Conservation (phyloP, 2,329 filamentous ascomycete species). For the Fusarium agapanthi region DNA sequence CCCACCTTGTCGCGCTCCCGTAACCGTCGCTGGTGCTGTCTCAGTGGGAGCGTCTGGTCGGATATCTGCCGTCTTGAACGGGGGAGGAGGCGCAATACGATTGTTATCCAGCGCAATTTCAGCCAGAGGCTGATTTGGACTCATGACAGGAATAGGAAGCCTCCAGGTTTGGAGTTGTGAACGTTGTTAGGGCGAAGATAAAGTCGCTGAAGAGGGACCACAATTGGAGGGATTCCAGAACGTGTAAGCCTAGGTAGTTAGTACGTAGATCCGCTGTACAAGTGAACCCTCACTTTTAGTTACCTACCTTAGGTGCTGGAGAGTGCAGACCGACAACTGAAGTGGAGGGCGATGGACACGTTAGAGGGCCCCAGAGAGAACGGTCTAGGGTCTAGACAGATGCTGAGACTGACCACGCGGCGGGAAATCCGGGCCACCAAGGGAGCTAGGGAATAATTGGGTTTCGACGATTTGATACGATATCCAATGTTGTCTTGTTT, state of each 20-base stretch:
- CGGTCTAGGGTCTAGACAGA: conserved; percentile 32
- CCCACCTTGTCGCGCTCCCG: conserved; percentile 39
- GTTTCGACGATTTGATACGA: conserved; percentile 19
- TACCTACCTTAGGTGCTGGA: neutral
- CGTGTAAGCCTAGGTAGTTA: conserved; percentile 2
- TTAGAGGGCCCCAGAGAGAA: conserved; percentile 10
- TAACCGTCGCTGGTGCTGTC: conserved; percentile 5
- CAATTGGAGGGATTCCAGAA: conserved; percentile 29
- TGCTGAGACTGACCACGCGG: conserved; percentile 32
- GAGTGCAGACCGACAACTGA: conserved; percentile 16
- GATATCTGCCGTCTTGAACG: conserved; percentile 19
- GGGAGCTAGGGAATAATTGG: conserved; percentile 34
- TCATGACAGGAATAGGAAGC: conserved; percentile 28
- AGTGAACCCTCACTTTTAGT: conserved; percentile 17
- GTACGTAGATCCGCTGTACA: conserved; percentile 4
- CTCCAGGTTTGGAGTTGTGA: conserved; percentile 7
- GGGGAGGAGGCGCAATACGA: conserved; percentile 31
- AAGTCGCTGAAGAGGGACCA: conserved; percentile 10
- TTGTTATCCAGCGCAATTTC: conserved; percentile 33
- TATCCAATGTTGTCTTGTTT: conserved; percentile 25
- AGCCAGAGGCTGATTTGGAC: conserved; percentile 33
- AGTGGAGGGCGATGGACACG: conserved; percentile 12
- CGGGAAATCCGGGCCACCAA: conserved; percentile 33
- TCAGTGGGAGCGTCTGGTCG: conserved; percentile 20
- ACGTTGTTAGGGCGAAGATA: conserved; percentile 14